A percentile compares a stretch with the other conserved stretches of the same genome.
These are phyloP conservation scores for Tuber indicum DNA, from an alignment of 495 filamentous ascomycete species.

Conservation along the genomic window DNA sequence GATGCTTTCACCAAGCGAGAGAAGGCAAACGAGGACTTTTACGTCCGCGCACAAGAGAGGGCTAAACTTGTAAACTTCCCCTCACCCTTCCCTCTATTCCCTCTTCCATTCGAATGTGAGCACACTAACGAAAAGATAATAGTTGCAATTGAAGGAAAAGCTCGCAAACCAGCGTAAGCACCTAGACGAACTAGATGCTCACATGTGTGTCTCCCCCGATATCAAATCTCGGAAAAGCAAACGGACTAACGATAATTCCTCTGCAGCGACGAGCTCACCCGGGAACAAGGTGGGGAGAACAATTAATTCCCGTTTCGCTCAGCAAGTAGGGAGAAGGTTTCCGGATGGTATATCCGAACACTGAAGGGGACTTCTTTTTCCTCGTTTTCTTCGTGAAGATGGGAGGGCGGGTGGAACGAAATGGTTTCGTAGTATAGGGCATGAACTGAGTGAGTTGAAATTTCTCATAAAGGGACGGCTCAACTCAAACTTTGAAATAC, in stretches of 20 bases:
- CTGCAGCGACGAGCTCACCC: conserved; percentile 60
- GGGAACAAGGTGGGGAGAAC: conserved; percentile 63
- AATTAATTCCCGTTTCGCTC: conserved; percentile 50
- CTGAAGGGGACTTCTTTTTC: not conserved
- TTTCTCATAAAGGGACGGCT: not conserved
- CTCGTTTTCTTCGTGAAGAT: not conserved
- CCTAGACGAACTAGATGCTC: conserved; percentile 71
- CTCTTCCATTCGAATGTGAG: conserved; percentile 1
- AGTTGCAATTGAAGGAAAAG: conserved; percentile 65
- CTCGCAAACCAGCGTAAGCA: conserved; percentile 71
- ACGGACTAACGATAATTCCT: conserved; percentile 12
- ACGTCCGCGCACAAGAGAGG: conserved; percentile 76
- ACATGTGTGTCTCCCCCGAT: conserved; percentile 59
- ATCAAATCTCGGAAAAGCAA: not conserved
- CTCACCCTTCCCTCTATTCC: conserved; percentile 7
- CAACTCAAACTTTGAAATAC: conserved; percentile 1
- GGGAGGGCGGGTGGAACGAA: not conserved
- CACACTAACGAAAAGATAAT: conserved; percentile 40
- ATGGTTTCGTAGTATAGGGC: not conserved
- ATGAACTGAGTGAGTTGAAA: not conserved
- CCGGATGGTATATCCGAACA: not conserved
- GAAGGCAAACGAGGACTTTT: conserved; percentile 72
- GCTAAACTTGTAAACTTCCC: conserved; percentile 60
- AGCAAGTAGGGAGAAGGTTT: not conserved
- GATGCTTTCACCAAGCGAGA: conserved; percentile 90